Evolutionary conservation across 371 early-diverging fungal species (phyloP).

Genomic region (Phascolomyces articulosus): DNA sequence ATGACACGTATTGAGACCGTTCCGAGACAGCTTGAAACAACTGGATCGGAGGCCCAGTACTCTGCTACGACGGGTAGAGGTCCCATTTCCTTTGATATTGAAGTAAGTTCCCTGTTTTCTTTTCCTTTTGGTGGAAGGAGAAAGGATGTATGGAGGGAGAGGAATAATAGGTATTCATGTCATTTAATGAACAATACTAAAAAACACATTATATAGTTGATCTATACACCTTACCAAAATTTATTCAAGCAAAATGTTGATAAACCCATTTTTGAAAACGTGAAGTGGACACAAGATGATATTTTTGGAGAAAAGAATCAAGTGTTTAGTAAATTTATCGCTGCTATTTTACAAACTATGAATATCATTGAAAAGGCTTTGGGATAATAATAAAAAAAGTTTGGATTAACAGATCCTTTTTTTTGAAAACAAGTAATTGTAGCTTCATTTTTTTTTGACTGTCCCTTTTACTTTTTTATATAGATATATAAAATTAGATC

Average conservation of each 20-base stretch:
- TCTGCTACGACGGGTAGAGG: conserved; percentile 30
- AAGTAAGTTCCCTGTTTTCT: conserved; percentile 19
- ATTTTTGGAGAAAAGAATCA: conserved; percentile 8
- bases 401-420: too few relatives aligned
- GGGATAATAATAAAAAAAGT: conserved; percentile 6
- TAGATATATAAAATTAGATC: too few relatives aligned
- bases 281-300: conserved; percentile 1
- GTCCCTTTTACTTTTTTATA: too few relatives aligned
- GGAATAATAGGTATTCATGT: neutral
- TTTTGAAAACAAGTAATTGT: too few relatives aligned
- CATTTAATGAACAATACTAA: too few relatives aligned
- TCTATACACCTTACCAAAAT: neutral
- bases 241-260: neutral
- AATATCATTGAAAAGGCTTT: neutral
- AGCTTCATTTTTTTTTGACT: too few relatives aligned
- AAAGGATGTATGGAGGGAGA: too few relatives aligned
- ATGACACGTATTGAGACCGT: conserved; percentile 41
- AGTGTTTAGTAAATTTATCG: neutral
- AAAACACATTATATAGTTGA: too few relatives aligned
- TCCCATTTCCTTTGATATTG: conserved; percentile 35
- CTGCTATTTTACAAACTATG: neutral
- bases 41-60: conserved; percentile 17
- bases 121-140: too few relatives aligned
- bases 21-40: neutral
- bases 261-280: neutral